Conservation (phyloP, 106 monocot species). For the Narthecium ossifragum region DNA sequence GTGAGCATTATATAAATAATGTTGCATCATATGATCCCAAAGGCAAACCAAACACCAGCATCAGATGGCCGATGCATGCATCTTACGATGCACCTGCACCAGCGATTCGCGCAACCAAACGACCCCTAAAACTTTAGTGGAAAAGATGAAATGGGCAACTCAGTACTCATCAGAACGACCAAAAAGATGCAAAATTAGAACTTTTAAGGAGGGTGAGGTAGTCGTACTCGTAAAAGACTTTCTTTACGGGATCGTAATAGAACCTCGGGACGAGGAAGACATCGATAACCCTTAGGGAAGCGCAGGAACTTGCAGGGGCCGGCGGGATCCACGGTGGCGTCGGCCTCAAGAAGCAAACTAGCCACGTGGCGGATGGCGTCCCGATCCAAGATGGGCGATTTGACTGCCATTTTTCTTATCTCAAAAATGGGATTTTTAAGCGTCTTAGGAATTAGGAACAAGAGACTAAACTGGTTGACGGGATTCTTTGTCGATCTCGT, state of each 20-base stretch:
- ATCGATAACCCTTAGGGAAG: constrained; percentile 62
- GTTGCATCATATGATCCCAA: too few relatives aligned
- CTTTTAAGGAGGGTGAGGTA: not conserved
- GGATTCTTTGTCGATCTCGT: constrained; percentile 85
- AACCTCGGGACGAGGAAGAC: constrained; percentile 73
- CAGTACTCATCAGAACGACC: not conserved
- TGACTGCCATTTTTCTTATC: constrained; percentile 25
- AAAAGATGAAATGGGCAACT: too few relatives aligned
- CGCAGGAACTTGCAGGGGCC: constrained; percentile 24
- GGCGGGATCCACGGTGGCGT: constrained; percentile 46
- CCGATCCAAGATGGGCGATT: constrained; percentile 63
- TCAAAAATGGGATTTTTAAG: not conserved
- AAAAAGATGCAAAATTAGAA: not conserved
- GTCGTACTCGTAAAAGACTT: constrained; percentile 89
- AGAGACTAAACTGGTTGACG: constrained; percentile 14
- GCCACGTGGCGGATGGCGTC: constrained; percentile 55
- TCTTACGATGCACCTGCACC: too few relatives aligned
- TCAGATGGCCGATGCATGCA: too few relatives aligned
- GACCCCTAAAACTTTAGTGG: too few relatives aligned
- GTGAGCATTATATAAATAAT: too few relatives aligned
- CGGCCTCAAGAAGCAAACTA: constrained; percentile 52
- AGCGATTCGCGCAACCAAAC: too few relatives aligned
- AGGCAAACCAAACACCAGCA: too few relatives aligned
- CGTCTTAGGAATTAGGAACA: not conserved
- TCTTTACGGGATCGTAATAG: constrained; percentile 74